phyloP scores from a whole-genome alignment of 441 rosid species.

The Arabidopsis hybrid region DNA sequence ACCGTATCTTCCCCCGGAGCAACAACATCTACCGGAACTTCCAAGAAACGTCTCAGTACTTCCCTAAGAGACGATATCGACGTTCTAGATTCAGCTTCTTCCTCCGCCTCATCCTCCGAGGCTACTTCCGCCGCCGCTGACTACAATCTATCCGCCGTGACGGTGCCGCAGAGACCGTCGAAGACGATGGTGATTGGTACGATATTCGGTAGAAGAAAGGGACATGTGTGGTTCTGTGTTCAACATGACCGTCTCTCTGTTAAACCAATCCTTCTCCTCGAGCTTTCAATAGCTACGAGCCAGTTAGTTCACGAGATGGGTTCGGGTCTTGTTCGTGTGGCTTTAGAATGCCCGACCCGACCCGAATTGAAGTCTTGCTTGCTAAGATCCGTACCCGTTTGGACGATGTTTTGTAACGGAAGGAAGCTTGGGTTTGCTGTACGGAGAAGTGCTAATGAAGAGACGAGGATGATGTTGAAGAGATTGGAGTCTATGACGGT shows the following conservation, averaged over 20 bases:
- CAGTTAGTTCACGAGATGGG: conserved; percentile 79
- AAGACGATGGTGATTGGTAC: conserved; percentile 88
- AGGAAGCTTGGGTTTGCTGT: conserved; percentile 66
- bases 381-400: conserved; percentile 71
- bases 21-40: conserved; percentile 36
- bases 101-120: conserved; percentile 41
- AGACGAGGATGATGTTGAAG: conserved; percentile 62
- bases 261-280: conserved; percentile 73
- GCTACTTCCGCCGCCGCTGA: conserved; percentile 31
- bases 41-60: conserved; percentile 77
- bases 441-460: conserved; percentile 54
- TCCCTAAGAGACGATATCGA: conserved; percentile 66
- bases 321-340: conserved; percentile 76
- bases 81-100: conserved; percentile 44
- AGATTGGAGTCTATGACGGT: conserved; percentile 73
- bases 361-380: conserved; percentile 58
- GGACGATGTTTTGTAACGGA: conserved; percentile 78
- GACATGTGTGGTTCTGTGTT: conserved; percentile 88
- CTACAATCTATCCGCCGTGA: conserved; percentile 7
- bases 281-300: conserved; percentile 71
- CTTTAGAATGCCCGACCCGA: conserved; percentile 67
- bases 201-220: conserved; percentile 79
- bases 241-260: conserved; percentile 77
- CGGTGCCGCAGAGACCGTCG: conserved; percentile 63
- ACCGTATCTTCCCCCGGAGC: conserved; percentile 13